These are phyloP conservation scores for Rugiboletus extremiorientalis DNA, from an alignment of 1,284 basidiomycete genomes.

Conservation along the genomic window DNA sequence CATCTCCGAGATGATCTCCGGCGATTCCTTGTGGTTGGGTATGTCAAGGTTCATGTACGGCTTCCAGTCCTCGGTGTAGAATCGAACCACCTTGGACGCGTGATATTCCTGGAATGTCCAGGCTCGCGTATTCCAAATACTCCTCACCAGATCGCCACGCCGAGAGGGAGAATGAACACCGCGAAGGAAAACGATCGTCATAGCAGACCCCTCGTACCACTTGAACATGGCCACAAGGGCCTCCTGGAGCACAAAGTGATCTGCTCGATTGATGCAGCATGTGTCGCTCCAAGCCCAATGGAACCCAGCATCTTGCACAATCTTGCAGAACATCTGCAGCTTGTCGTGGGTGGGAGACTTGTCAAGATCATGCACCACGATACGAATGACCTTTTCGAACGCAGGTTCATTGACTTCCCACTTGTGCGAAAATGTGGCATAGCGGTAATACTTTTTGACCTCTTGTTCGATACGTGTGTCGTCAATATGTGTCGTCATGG, in stretches of 20 bases:
- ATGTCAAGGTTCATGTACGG: neutral
- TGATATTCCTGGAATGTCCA: neutral
- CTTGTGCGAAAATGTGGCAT: constrained; percentile 1
- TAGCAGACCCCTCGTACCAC: neutral
- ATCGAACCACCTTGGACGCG: neutral
- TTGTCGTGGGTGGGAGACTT: neutral
- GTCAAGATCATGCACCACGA: neutral
- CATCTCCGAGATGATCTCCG: too few species aligned
- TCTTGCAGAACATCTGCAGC: neutral
- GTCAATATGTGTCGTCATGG: neutral
- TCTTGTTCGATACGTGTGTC: neutral
- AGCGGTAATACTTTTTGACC: neutral
- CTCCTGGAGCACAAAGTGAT: neutral
- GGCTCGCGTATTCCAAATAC: constrained; percentile 2
- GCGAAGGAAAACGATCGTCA: neutral
- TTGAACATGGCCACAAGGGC: constrained; percentile 2
- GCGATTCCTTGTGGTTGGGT: neutral
- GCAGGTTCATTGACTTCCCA: neutral
- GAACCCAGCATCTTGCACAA: neutral
- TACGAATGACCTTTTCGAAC: neutral
- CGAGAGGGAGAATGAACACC: neutral
- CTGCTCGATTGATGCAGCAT: neutral
- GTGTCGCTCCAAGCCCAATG: neutral
- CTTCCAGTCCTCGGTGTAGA: neutral
- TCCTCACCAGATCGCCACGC: neutral